A percentile compares a stretch with the other conserved stretches of the same genome.
These are phyloP conservation scores for Amanita inopinata DNA, from an alignment of 768 basidiomycete genomes.

Conservation along the genomic window DNA sequence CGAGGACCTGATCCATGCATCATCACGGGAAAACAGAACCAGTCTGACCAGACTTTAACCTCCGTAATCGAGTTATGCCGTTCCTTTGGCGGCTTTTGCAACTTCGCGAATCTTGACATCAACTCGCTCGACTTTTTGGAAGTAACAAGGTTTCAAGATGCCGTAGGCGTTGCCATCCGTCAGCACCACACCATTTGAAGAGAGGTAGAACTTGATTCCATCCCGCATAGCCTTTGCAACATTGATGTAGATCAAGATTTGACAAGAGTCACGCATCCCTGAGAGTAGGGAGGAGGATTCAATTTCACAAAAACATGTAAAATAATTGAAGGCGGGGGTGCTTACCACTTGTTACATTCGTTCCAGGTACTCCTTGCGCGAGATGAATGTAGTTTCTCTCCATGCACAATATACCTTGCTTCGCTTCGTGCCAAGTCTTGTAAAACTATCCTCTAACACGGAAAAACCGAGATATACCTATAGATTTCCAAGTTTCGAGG, in stretches of 20 bases:
- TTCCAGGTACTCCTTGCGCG: slow-evolving; percentile 60
- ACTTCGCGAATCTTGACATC: too few species aligned
- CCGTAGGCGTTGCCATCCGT: slow-evolving; percentile 45
- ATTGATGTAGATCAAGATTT: slow-evolving; percentile 77
- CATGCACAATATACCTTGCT: slow-evolving; percentile 75
- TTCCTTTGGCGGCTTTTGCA: too few species aligned
- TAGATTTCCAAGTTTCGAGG: slow-evolving; percentile 55
- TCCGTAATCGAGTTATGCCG: too few species aligned
- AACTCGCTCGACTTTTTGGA: slow-evolving; percentile 1
- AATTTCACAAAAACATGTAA: neutral
- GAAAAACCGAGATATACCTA: slow-evolving; percentile 31
- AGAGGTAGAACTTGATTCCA: slow-evolving; percentile 68
- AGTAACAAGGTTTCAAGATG: slow-evolving; percentile 1
- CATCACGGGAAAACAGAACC: too few species aligned
- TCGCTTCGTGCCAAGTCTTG: slow-evolving; percentile 28
- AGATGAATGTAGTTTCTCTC: slow-evolving; percentile 87
- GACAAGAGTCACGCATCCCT: slow-evolving; percentile 79
- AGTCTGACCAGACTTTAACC: too few species aligned
- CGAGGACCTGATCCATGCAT: too few species aligned
- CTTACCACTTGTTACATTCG: slow-evolving; percentile 72
- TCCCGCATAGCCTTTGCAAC: slow-evolving; percentile 57
- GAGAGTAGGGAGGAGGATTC: neutral
- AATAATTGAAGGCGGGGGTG: slow-evolving; percentile 18
- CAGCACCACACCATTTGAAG: slow-evolving; percentile 82
- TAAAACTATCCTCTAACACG: neutral